Evolutionary conservation across 2,329 filamentous ascomycete genomes (phyloP), one percentile per base, ranked within the genome.

Genomic region (Aspergillus luchuensis): DNA sequence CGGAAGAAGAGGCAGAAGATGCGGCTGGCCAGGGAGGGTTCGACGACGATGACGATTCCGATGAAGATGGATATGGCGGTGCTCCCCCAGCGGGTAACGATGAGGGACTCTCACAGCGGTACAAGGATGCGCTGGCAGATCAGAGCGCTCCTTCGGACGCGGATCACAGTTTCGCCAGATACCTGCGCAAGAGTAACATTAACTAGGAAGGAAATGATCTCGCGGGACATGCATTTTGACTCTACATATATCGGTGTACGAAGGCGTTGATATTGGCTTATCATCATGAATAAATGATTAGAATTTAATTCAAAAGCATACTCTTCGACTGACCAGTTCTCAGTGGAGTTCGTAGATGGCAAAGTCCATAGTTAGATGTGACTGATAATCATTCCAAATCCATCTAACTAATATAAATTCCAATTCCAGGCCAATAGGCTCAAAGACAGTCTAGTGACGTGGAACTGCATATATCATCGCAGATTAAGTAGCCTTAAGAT

Each of bases 31-130:
- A 49, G 33, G 58, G 75, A 62, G 81, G 83, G n/a, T 81, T 78
- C 5, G 74, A 78, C 10, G 74, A 78, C 8, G 62, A 77, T 52
- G 84, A 79, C 43, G 75, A 78, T 56, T 78, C 80, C 50, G 79
- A 82, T 19, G 76, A 86, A 30, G 85, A 84, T 21, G 80, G 84
- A n/a, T 85, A 85, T 17, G 85, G 87, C 23, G 84, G 85, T 23
- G 84, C 86, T 25, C 82, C 84, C 8, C 84, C 84, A 39, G 85
- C 87, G 60, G 78, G 79, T 23, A 83, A 87, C 64, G 83, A 86
- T 63, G 84, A 89, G 63, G 87, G 90, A 2, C 81, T 97, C 50
- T 87, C 91, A 71, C 81, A 86, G 53, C 83, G 92, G 65, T 98
- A 97, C 73, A 84, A 90, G 72, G 85, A 91, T 47, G 91, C 92